A percentile compares a stretch with the other conserved stretches of the same genome.
Conservation (phyloP, 257 asterid genomes). For the Verbascum thapsus region DNA sequence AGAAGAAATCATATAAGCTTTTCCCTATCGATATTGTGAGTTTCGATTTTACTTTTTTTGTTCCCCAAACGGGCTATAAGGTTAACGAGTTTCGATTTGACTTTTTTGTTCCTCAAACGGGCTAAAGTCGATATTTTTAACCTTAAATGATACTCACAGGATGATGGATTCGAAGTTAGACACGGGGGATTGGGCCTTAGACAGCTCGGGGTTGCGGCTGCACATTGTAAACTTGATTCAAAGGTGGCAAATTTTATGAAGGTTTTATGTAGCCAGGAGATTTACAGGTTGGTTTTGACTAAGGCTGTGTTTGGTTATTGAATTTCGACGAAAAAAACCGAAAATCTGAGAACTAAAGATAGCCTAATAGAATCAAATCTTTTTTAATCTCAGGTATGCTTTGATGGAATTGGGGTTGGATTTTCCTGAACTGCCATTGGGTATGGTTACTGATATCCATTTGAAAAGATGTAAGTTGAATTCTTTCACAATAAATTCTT, state of each 20-base stretch:
- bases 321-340: too few species aligned
- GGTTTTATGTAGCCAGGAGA: conserved; percentile 76
- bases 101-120: too few species aligned
- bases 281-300: conserved; percentile 72
- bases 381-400: conserved; percentile 56
- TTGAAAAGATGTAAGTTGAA: conserved; percentile 68
- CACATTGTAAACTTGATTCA: conserved; percentile 76
- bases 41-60: too few species aligned
- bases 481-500: too few species aligned
- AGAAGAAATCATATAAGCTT: conserved; percentile 50
- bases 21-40: conserved; percentile 76
- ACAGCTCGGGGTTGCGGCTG: conserved; percentile 68
- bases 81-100: too few species aligned
- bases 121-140: too few species aligned
- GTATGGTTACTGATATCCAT: conserved; percentile 72
- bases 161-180: conserved; percentile 81
- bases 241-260: conserved; percentile 77
- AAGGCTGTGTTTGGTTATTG: too few species aligned
- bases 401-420: conserved; percentile 85
- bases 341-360: too few species aligned
- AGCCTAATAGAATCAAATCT: too few species aligned
- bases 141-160: conserved; percentile 48
- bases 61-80: too few species aligned
- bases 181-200: conserved; percentile 77
- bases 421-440: conserved; percentile 75